Percentiles rank a stretch among this genome's conserved stretches.
phyloP scores from a whole-genome alignment of 345 rosid species.

The Clausena lansium region DNA sequence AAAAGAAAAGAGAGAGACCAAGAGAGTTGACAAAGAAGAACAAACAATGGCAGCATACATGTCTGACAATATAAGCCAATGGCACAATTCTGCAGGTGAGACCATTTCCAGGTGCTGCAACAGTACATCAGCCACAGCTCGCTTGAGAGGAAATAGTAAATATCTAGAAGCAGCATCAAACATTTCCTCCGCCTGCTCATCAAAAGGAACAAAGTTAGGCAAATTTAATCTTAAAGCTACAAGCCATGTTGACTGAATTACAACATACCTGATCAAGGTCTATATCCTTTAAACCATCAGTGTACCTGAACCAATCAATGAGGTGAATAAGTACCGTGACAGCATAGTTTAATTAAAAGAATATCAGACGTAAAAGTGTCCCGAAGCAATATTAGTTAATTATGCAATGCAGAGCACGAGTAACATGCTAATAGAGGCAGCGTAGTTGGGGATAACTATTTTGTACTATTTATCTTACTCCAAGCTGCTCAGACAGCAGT shows the following conservation, averaged over 20 bases:
- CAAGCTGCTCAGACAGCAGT: too few relatives aligned
- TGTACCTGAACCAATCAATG: conserved; percentile 66
- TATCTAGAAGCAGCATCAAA: conserved; percentile 98
- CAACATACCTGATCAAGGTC: conserved; percentile 73
- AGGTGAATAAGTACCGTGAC: conserved; percentile 20
- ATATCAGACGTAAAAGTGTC: not conserved
- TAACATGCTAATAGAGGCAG: not conserved
- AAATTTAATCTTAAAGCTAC: conserved; percentile 1
- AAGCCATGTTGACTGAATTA: conserved; percentile 14
- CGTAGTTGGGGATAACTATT: not conserved
- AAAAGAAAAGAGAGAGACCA: not conserved
- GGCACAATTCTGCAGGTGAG: conserved; percentile 85
- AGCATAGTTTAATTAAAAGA: conserved; percentile 1
- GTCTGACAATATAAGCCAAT: conserved; percentile 86
- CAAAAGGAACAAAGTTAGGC: conserved; percentile 2
- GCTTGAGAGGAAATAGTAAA: conserved; percentile 87
- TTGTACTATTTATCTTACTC: conserved; percentile 5
- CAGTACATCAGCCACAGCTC: conserved; percentile 90
- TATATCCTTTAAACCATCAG: conserved; percentile 82
- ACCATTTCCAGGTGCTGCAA: conserved; percentile 76
- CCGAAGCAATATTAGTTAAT: conserved; percentile 18
- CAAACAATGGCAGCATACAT: conserved; percentile 46
- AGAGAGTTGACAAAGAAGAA: conserved; percentile 15
- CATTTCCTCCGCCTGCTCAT: conserved; percentile 83
- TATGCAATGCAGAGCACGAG: not conserved